Base-by-base conservation (phyloP, 1,284 basidiomycete species). In the Inonotus obliquus region DNA sequence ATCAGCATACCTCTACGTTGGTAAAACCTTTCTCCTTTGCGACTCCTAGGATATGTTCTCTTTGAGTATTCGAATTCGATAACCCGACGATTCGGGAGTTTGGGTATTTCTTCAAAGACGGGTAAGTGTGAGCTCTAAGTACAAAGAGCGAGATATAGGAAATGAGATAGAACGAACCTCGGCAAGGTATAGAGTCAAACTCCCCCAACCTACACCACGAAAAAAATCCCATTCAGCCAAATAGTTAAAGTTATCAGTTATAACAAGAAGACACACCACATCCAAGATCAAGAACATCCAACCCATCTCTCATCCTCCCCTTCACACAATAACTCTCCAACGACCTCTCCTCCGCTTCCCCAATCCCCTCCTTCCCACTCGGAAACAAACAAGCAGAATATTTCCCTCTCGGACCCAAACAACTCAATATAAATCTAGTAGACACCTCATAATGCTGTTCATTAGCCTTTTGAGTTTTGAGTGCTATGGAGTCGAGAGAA, bases 391-490 rank as follows among this genome's bases (percentile, higher is more conserved):
- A 91, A n/a, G 83, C 84, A 0, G 85, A 87, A 69, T 90, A 88
- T 69, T 89, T 88, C 49, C 83, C 85, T 63, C 76, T 77, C 0
- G 83, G 83, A 0, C 86, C 86, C 19, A 88, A 70, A 54, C 85
- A 87, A 7, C 84, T 81, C 29, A 87, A 69, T 64, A 89, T 87
- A 71, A 90, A 89, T 13, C 79, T 74, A 0, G 86, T 89, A 0
- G 86, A 79, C 7, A 91, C 86, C 75, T 92, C 88, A 70, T 91
- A 91, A 69, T 91, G 89, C 71, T 91, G 89, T 67, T 89, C 82
- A 67, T 92, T 92, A 37, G 89, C 89, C 69, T 87, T 88, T 38
- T 85, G 81, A 6, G 86, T 81, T 14, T 84, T 76, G 66, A 86
- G 86, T 1, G 89, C 88, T 62, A 91, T 90, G 23, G 78, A 78